Evolutionary conservation across 1,284 basidiomycete genomes (phyloP), one percentile per base, ranked within the genome.

Genomic region (Agroathelia rolfsii): DNA sequence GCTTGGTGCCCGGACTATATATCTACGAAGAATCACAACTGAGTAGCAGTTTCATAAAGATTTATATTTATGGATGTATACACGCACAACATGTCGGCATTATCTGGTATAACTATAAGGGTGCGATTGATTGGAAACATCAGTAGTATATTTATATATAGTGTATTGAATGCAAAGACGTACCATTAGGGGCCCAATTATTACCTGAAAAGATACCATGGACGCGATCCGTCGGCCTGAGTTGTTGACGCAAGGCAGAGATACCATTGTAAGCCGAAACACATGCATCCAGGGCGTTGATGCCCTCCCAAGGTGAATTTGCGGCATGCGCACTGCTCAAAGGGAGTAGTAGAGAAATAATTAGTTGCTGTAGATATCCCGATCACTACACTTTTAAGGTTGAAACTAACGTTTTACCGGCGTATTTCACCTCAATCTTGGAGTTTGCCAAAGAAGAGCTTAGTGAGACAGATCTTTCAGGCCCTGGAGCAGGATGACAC

Each of bases 271-370:
- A 86, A n/a, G 75, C 76, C 5, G 80, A 61, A 6, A 82, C 75
- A 4, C 76, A 82, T 2, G 82, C 84, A 47, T 85, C 82, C 9
- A 83, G 62, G 1, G 83, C 81, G 42, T 86, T 87, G 42, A 60
- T 62, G 5, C 78, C 84, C 47, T 82, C 76, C 78, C 78, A 82
- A 17, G 76, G 80, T 5, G 75, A 75, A 12, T 75, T 62, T 19
- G 69, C 72, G 1, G 79, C 79, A 48, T 82, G 79, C 9, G 77
- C 72, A 6, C 76, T 76, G 36, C 28, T 10, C 15, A 24, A 2
- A 32, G 35, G 20, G 11, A 21, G 55, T 49, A 52, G 41, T 32
- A 50, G 51, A 36, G 16, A 37, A 31, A 24, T 11, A 20, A 26
- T 17, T 4, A 11, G 23, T 26, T 17, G 33, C 8, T 26, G n/a